Percentiles rank a stretch among this genome's conserved stretches.
These are phyloP conservation scores for Carex parvula DNA, from an alignment of 176 grass and related monocot species.

Conservation along the genomic window DNA sequence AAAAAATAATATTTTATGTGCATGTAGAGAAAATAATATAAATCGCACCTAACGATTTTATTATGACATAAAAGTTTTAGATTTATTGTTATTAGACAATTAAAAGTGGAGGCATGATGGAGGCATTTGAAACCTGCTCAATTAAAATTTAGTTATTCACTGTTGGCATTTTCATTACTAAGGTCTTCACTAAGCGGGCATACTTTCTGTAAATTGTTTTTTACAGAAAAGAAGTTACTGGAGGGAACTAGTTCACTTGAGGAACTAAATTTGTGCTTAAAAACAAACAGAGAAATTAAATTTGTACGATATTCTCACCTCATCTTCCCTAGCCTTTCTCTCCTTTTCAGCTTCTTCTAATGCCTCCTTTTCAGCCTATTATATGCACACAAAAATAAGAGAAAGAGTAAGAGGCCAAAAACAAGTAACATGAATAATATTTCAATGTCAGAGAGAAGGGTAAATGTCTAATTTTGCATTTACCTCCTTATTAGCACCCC, in stretches of 20 bases:
- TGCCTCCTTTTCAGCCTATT: slow-evolving; percentile 89
- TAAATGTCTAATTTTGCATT: background rate
- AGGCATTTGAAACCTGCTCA: too few relatives aligned
- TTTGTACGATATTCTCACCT: slow-evolving; percentile 37
- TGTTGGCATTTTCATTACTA: background rate
- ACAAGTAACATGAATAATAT: background rate
- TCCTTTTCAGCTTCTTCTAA: slow-evolving; percentile 99
- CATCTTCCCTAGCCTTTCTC: slow-evolving; percentile 82
- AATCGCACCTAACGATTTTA: too few relatives aligned
- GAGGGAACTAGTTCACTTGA: background rate
- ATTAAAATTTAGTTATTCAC: background rate
- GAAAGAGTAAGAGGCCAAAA: slow-evolving; percentile 7
- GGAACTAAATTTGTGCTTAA: background rate
- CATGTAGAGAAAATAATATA: too few relatives aligned
- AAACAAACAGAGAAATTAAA: slow-evolving; percentile 3
- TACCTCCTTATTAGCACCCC: slow-evolving; percentile 87
- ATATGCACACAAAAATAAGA: slow-evolving; percentile 14
- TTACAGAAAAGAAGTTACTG: background rate
- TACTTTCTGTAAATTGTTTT: background rate
- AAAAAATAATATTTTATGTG: too few relatives aligned
- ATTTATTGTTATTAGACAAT: too few relatives aligned
- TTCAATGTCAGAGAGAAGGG: background rate
- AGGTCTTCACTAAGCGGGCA: background rate
- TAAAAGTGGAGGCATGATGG: too few relatives aligned
- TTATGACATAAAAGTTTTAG: too few relatives aligned